phyloP scores from a whole-genome alignment of 2,329 filamentous ascomycete genomes.

The Calonectria pseudoreteaudii region DNA sequence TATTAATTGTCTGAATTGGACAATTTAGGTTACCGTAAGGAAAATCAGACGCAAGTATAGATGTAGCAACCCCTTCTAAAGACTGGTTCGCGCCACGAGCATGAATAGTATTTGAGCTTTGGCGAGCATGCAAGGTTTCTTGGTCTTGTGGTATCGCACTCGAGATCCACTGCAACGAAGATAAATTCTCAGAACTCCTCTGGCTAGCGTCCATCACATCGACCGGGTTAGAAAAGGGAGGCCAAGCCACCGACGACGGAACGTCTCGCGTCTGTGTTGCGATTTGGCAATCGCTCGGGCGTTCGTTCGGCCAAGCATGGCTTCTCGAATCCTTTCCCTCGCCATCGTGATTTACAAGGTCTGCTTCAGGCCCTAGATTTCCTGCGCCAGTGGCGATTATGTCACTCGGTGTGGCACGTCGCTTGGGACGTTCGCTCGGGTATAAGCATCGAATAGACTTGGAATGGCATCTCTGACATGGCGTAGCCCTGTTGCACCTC shows the following conservation, averaged over 20 bases:
- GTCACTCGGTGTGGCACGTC: background rate
- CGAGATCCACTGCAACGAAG: background rate
- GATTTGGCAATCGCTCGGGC: background rate
- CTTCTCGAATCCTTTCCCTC: background rate
- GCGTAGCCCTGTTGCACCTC: slow-evolving; percentile 26
- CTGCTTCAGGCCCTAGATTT: background rate
- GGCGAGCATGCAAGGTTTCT: background rate
- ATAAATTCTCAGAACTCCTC: background rate
- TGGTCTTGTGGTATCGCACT: background rate
- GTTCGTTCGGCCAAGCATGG: background rate
- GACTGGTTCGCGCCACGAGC: background rate
- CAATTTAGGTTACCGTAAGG: background rate
- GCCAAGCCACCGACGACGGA: background rate
- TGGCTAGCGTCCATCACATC: background rate
- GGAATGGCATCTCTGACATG: slow-evolving; percentile 26
- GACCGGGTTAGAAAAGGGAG: background rate
- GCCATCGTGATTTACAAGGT: background rate
- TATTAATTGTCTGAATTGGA: background rate
- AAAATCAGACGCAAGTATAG: background rate
- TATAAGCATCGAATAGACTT: slow-evolving; percentile 25
- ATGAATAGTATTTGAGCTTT: background rate
- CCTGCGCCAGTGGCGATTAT: background rate
- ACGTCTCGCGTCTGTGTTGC: background rate
- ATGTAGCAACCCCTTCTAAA: background rate
- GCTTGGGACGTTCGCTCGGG: slow-evolving; percentile 11